Percentiles rank a stretch among this genome's conserved stretches.
Conservation (phyloP, 1,284 basidiomycete genomes). For the Pisolithus thermaeus region DNA sequence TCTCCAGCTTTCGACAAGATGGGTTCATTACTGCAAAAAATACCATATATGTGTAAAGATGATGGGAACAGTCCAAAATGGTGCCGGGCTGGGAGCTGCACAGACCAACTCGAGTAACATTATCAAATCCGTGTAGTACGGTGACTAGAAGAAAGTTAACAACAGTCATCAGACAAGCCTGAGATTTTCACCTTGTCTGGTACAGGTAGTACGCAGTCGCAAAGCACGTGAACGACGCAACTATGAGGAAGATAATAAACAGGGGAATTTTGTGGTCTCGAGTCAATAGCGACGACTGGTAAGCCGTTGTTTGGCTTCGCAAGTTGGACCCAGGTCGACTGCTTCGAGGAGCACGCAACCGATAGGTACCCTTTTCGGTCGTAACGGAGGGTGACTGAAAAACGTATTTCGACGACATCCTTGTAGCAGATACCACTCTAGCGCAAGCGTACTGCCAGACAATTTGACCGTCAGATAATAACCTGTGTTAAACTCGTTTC, state of each 20-base stretch:
- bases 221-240: conserved; percentile 49
- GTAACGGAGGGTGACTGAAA: conserved; percentile 55
- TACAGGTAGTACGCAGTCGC: conserved; percentile 59
- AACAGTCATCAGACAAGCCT: conserved; percentile 4
- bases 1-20: too few relatives aligned
- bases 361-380: conserved; percentile 57
- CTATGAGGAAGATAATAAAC: conserved; percentile 42
- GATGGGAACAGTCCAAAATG: too few relatives aligned
- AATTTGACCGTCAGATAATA: too few relatives aligned
- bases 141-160: too few relatives aligned
- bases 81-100: too few relatives aligned
- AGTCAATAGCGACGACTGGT: conserved; percentile 4
- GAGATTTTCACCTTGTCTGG: conserved; percentile 49
- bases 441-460: too few relatives aligned
- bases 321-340: conserved; percentile 13
- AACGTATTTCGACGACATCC: conserved; percentile 17
- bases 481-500: too few relatives aligned
- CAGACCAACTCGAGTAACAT: too few relatives aligned
- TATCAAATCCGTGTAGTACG: too few relatives aligned
- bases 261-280: conserved; percentile 28
- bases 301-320: neutral
- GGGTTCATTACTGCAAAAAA: too few relatives aligned
- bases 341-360: conserved; percentile 44
- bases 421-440: neutral
- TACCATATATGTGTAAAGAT: too few relatives aligned